phyloP scores from a whole-genome alignment of 352 stramenopile species.

The Phytophthora chlamydospora region DNA sequence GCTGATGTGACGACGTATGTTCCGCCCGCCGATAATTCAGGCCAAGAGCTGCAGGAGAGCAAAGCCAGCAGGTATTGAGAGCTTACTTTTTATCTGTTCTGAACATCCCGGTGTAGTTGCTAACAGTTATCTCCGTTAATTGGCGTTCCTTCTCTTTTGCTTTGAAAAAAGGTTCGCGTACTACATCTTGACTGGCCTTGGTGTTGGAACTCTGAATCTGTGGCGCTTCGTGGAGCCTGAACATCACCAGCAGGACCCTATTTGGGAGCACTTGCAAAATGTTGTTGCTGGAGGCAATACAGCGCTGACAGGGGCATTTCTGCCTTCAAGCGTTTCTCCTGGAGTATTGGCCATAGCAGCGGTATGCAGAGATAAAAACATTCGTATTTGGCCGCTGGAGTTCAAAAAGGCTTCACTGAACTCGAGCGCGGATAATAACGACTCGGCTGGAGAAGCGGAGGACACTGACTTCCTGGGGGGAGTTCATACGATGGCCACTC shows the following conservation, averaged over 20 bases:
- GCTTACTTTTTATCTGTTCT: background rate
- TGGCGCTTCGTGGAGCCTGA: conserved; percentile 73
- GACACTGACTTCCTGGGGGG: conserved; percentile 29
- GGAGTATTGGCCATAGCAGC: conserved; percentile 50
- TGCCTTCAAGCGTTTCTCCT: conserved; percentile 37
- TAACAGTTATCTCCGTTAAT: conserved; percentile 6
- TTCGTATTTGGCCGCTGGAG: conserved; percentile 75
- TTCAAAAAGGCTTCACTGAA: conserved; percentile 16
- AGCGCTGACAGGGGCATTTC: conserved; percentile 56
- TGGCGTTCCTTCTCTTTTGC: conserved; percentile 3
- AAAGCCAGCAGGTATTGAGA: conserved; percentile 21
- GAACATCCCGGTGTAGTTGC: background rate
- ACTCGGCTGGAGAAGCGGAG: conserved; percentile 29
- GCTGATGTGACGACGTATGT: conserved; percentile 66
- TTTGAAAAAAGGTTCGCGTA: conserved; percentile 52
- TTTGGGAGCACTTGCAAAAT: conserved; percentile 64
- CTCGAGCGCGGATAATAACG: conserved; percentile 15
- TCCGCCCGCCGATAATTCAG: conserved; percentile 6
- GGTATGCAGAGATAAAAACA: conserved; percentile 59
- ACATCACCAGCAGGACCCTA: conserved; percentile 33
- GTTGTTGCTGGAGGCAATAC: conserved; percentile 66
- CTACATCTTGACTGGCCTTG: conserved; percentile 76
- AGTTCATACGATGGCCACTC: conserved; percentile 49
- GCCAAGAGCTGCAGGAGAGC: conserved; percentile 10
- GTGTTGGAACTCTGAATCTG: conserved; percentile 70